Evolutionary conservation across 176 grass and related monocot species (phyloP), one percentile per base, ranked within the genome.

Genomic region (Ananas comosus): DNA sequence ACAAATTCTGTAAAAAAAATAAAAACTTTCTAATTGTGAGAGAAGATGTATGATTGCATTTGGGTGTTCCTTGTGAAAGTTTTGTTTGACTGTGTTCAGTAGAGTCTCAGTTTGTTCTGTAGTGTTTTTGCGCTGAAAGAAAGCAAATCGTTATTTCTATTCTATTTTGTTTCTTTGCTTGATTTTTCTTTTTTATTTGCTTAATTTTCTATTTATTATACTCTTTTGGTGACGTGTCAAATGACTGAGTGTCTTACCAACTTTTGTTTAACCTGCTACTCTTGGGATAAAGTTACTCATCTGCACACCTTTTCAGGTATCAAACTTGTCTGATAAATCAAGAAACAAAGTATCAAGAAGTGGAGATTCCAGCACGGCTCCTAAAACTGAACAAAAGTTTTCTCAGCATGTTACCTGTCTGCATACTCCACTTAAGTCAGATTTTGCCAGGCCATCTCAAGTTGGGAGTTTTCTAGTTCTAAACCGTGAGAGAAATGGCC

Each of bases 381-480:
- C 68, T 49, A 91, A 91, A 75, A 63, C 64, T 76, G 75, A 75
- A 59, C 75, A 69, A 12, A 81, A 84, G 21, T 76, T 75, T 58
- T 27, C 75, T 21, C 87, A 85, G 59, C 76, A 69, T 64, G 70
- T 75, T 50, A 76, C 61, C 75, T 70, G 56, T 79, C 48, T 80
- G 65, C 81, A 58, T n/a, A 17, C 84, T 69, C 68, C 74, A 50
- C 75, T 78, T 48, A 87, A 83, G 87, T 66, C 80, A 84, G 88
- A 87, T 49, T 67, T 51, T 68, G 70, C 66, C 48, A 91, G 84
- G 78, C 49, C 75, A 70, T 84, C 80, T 84, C 84, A 76, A 64
- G 64, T 75, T 57, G 84, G 88, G 65, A 84, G 61, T 63, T 67
- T 91, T 79, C 88, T 87, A 79, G 84, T 91, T 17, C 81, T 91